These are phyloP conservation scores for Botrytis fabae DNA, from an alignment of 2,329 filamentous ascomycete species.

Conservation along the genomic window DNA sequence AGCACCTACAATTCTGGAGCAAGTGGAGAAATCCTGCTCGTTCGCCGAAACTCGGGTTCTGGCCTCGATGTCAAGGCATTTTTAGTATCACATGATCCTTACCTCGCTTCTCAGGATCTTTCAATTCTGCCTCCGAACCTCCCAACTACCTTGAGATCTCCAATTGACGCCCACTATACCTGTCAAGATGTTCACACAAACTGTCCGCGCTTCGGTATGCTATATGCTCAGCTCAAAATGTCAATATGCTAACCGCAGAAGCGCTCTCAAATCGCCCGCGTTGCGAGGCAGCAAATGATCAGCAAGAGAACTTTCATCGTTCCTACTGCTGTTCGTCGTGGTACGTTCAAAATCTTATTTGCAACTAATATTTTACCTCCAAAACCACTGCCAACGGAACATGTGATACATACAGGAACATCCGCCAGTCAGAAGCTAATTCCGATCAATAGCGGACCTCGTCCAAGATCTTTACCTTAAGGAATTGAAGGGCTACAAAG, in stretches of 20 bases:
- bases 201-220: conserved; percentile 42
- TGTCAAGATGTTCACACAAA: conserved; percentile 41
- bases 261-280: conserved; percentile 42
- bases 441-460: conserved; percentile 71
- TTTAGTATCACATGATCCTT: conserved; percentile 1
- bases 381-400: neutral
- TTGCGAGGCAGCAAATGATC: conserved; percentile 40
- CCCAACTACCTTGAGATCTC: conserved; percentile 17
- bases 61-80: conserved; percentile 1
- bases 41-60: conserved; percentile 14
- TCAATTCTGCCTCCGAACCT: conserved; percentile 25
- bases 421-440: conserved; percentile 30
- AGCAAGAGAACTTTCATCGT: conserved; percentile 41
- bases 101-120: conserved; percentile 28
- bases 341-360: conserved; percentile 33
- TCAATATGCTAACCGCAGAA: conserved; percentile 33
- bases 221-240: conserved; percentile 27
- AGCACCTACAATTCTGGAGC: neutral
- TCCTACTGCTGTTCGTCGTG: conserved; percentile 41
- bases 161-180: conserved; percentile 25
- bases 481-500: conserved; percentile 95
- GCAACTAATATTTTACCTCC: neutral
- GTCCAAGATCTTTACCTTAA: conserved; percentile 97
- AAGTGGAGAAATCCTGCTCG: neutral
- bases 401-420: neutral